Evolutionary conservation across 208 protist species (phyloP).

Genomic region (Trypanosoma theileri): DNA sequence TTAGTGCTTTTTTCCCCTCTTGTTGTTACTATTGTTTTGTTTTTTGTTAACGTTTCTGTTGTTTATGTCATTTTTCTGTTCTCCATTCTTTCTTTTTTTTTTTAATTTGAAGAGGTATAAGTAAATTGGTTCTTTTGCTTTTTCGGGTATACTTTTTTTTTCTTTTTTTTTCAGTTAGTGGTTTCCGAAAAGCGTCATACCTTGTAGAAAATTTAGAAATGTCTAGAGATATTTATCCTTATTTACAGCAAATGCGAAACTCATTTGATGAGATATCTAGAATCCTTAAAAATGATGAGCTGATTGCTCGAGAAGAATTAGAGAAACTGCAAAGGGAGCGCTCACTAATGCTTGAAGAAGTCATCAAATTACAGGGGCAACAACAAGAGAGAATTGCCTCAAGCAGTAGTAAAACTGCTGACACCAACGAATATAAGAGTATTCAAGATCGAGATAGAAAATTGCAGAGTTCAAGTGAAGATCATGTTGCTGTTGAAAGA

Average conservation of each 20-base stretch:
- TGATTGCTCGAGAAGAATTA: conserved; percentile 20
- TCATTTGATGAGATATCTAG: conserved; percentile 32
- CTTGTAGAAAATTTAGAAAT: background rate
- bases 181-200: background rate
- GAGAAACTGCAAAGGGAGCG: conserved; percentile 26
- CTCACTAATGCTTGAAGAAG: conserved; percentile 23
- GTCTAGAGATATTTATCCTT: conserved; percentile 20
- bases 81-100: background rate
- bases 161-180: background rate
- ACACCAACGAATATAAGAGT: too few relatives aligned
- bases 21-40: background rate
- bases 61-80: conserved; percentile 5
- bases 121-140: too few relatives aligned
- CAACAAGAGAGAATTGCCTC: background rate
- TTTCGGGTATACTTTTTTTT: too few relatives aligned
- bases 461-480: background rate
- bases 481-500: background rate
- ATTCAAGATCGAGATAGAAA: background rate
- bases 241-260: conserved; percentile 32
- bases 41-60: background rate
- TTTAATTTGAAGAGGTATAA: background rate
- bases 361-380: conserved; percentile 15
- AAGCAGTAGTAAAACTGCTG: background rate
- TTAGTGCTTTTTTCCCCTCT: too few relatives aligned
- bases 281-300: conserved; percentile 30